phyloP scores from a whole-genome alignment of 2,329 filamentous ascomycete genomes.

The Dothidotthia symphoricarpi region DNA sequence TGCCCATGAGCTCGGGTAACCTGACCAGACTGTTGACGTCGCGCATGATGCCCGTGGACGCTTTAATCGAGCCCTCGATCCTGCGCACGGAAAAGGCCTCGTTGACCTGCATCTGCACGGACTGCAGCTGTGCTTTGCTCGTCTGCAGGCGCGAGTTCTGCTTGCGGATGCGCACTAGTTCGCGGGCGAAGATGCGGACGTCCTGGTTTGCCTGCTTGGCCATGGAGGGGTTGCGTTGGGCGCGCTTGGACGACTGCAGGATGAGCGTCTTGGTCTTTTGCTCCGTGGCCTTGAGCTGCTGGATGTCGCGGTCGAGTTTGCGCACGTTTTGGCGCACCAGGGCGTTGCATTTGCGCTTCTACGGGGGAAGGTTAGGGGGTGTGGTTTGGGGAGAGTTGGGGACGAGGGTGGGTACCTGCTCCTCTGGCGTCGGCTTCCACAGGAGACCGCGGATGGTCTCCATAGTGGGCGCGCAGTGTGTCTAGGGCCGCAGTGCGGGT shows the following conservation, averaged over 20 bases:
- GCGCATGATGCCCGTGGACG: slow-evolving; percentile 91
- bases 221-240: slow-evolving; percentile 74
- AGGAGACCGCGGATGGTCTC: slow-evolving; percentile 84
- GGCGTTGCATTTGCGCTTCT: slow-evolving; percentile 95
- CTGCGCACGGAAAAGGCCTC: slow-evolving; percentile 94
- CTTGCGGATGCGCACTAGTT: slow-evolving; percentile 79
- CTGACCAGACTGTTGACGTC: slow-evolving; percentile 85
- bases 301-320: slow-evolving; percentile 91
- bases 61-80: slow-evolving; percentile 88
- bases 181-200: slow-evolving; percentile 81
- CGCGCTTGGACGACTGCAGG: slow-evolving; percentile 75
- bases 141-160: slow-evolving; percentile 73
- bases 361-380: slow-evolving; percentile 14
- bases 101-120: slow-evolving; percentile 95
- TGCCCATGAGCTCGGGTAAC: slow-evolving; percentile 80
- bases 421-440: slow-evolving; percentile 87
- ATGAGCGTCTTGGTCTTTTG: slow-evolving; percentile 74
- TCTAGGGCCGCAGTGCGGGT: no score
- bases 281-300: slow-evolving; percentile 73
- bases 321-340: slow-evolving; percentile 87
- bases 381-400: not conserved
- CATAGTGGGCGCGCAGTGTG: slow-evolving; percentile 55
- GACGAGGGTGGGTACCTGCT: slow-evolving; percentile 62
- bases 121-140: slow-evolving; percentile 85
- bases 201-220: slow-evolving; percentile 77